phyloP scores from a whole-genome alignment of 306 rosid genomes.

The Vigna reflexopilosa region DNA sequence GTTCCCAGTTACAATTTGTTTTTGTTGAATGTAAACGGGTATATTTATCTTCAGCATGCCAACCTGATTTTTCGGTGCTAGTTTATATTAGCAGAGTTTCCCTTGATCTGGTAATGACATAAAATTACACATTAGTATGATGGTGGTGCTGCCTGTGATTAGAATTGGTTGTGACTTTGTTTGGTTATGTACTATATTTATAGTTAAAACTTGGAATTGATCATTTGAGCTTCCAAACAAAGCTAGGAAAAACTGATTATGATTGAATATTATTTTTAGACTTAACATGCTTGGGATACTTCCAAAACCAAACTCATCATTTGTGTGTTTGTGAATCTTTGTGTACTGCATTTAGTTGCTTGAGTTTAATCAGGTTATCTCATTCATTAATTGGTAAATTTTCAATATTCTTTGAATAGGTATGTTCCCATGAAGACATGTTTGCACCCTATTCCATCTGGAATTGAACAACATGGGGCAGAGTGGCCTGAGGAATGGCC shows the following conservation, averaged over 20 bases:
- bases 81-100: neutral
- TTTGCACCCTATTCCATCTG: conserved; percentile 80
- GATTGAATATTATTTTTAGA: conserved; percentile 2
- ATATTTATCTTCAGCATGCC: conserved; percentile 9
- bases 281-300: neutral
- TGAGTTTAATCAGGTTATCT: conserved; percentile 19
- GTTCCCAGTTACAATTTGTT: conserved; percentile 1
- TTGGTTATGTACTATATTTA: conserved; percentile 13
- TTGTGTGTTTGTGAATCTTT: conserved; percentile 15
- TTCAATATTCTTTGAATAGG: conserved; percentile 58
- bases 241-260: neutral
- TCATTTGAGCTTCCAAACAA: conserved; percentile 24
- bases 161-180: conserved; percentile 1
- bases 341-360: conserved; percentile 31
- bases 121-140: conserved; percentile 19
- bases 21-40: neutral
- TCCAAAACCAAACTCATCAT: conserved; percentile 2
- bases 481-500: conserved; percentile 99
- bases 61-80: conserved; percentile 23
- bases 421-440: conserved; percentile 74
- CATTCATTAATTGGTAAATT: conserved; percentile 13
- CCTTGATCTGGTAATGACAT: conserved; percentile 26
- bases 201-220: neutral
- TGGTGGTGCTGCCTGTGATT: conserved; percentile 18
- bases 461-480: conserved; percentile 90